Conservation (phyloP, 768 basidiomycete genomes). For the Pulveroboletus sp. region DNA sequence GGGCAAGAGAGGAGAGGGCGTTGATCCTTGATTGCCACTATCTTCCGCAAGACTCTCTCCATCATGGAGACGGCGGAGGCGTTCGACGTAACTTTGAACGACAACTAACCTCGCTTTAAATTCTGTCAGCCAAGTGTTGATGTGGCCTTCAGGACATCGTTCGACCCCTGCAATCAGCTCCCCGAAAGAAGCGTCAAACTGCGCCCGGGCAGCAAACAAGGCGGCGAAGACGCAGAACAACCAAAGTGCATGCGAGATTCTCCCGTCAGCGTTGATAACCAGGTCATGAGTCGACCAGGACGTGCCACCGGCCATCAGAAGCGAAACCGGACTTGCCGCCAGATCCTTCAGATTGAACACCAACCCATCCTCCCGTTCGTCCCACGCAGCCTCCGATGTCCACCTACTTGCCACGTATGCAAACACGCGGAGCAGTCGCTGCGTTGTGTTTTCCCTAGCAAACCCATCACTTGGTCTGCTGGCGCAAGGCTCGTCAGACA, state of each 20-base stretch:
- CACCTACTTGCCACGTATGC: constrained; percentile 20
- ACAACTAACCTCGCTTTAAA: constrained; percentile 25
- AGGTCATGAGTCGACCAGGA: constrained; percentile 26
- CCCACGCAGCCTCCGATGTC: constrained; percentile 24
- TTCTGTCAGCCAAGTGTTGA: constrained; percentile 12
- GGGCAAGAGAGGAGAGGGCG: constrained; percentile 16
- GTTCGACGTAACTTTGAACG: constrained; percentile 22
- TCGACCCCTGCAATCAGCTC: constrained; percentile 14
- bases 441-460: constrained; percentile 14
- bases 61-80: constrained; percentile 15
- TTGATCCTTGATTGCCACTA: constrained; percentile 23
- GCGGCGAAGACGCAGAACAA: constrained; percentile 36
- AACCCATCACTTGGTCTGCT: constrained; percentile 3
- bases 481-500: neutral
- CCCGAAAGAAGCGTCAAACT: constrained; percentile 11
- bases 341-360: constrained; percentile 27
- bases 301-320: constrained; percentile 11
- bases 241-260: constrained; percentile 50
- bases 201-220: constrained; percentile 14
- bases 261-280: constrained; percentile 48
- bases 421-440: constrained; percentile 18
- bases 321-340: constrained; percentile 7
- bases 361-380: constrained; percentile 22
- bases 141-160: constrained; percentile 7
- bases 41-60: constrained; percentile 14